phyloP scores from a whole-genome alignment of 805 yeast species.

The Jamesozyma rosinii region DNA sequence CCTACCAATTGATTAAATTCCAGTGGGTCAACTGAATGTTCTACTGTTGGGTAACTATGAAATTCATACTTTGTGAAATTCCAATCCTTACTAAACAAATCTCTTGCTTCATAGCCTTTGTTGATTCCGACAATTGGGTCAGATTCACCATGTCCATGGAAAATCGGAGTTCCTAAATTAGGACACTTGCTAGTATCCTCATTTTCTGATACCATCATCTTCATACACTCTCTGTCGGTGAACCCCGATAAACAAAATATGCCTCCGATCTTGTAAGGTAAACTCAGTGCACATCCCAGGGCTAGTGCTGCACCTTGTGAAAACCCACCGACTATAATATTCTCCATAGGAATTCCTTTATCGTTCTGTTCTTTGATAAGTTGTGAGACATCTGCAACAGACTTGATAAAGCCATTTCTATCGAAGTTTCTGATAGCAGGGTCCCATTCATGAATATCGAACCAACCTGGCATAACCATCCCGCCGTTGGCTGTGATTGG shows the following conservation, averaged over 20 bases:
- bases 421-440: slow-evolving; percentile 38
- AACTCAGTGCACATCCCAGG: slow-evolving; percentile 47
- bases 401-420: slow-evolving; percentile 42
- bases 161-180: slow-evolving; percentile 62
- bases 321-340: slow-evolving; percentile 88
- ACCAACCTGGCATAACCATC: slow-evolving; percentile 73
- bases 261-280: slow-evolving; percentile 66
- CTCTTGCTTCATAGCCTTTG: slow-evolving; percentile 33
- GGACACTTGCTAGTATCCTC: slow-evolving; percentile 14
- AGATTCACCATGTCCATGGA: slow-evolving; percentile 78
- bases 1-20: slow-evolving; percentile 50
- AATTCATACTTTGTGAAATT: slow-evolving; percentile 43
- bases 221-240: slow-evolving; percentile 14
- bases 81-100: slow-evolving; percentile 32
- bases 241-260: slow-evolving; percentile 72
- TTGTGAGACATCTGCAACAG: slow-evolving; percentile 31
- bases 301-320: slow-evolving; percentile 88
- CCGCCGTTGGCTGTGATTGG: slow-evolving; percentile 68
- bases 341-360: slow-evolving; percentile 46
- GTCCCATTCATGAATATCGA: slow-evolving; percentile 57
- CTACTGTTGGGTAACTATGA: slow-evolving; percentile 51
- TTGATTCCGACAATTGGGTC: slow-evolving; percentile 55
- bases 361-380: slow-evolving; percentile 47
- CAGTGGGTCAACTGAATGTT: slow-evolving; percentile 57
- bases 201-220: background rate